Evolutionary conservation across 306 rosid species (phyloP), one percentile per base, ranked within the genome.

Genomic region (Inga leiocalycina): DNA sequence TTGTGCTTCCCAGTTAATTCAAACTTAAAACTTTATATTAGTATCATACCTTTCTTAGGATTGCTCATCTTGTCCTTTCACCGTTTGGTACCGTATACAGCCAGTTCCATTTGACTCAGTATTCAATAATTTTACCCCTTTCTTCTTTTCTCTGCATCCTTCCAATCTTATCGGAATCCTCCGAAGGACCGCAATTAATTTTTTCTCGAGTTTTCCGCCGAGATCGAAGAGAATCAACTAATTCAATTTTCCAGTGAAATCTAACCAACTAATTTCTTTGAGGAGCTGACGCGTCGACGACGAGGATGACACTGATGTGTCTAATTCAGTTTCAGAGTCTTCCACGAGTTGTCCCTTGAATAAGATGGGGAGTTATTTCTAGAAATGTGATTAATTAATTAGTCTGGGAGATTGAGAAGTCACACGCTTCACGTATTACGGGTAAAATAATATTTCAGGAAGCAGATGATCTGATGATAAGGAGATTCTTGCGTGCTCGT

Each of bases 401-500:
- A 59, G 13, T 22, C 76, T 44, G 52, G 22, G 39, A 24, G 46
- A 2, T 10, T 46, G n/a, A n/a, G 46, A 71, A 22, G 24, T 15
- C 30, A 73, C 27, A 75, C 32, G 6, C 19, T 49, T 39, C 41
- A 39, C 1, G 41, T 39, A 39, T 39, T 39, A 39, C 41, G 52
- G 61, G 77, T 46, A 10, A 22, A n/a, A 59, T 19, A 46, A 46
- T 73, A 30, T 73, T 72, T 81, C 85, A 91, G 95, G 95, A 62
- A 73, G 89, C 76, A 39, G 92, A 91, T 85, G 93, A 90, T 76
- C 80, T 80, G 79, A 90, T 73, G 75, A 77, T 91, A 6, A 87
- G 95, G 81, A 90, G 93, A 70, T 85, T 91, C 74, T 82, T 91
- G 83, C 85, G 85, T 2, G 95, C 95, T 79, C 93, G 92, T 43